phyloP scores from a whole-genome alignment of 768 basidiomycete genomes.

The Hysterangium stoloniferum region DNA sequence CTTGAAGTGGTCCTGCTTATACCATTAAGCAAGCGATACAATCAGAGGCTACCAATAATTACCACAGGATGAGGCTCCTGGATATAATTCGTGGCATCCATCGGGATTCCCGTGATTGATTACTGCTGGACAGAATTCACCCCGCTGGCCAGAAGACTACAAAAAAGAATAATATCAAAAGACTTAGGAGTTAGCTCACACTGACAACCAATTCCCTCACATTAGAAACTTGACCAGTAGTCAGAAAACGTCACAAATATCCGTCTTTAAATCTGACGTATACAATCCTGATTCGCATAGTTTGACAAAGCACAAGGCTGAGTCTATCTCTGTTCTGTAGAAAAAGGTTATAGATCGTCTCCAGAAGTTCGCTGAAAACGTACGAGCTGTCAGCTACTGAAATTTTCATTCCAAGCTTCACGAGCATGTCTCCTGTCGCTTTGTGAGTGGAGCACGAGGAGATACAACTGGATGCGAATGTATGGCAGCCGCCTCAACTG shows the following conservation, averaged over 20 bases:
- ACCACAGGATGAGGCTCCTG: background rate
- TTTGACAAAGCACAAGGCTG: slow-evolving; percentile 9
- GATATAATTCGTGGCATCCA: background rate
- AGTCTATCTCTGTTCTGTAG: slow-evolving; percentile 17
- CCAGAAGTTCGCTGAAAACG: background rate
- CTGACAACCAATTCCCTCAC: slow-evolving; percentile 16
- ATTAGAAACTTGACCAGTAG: slow-evolving; percentile 1
- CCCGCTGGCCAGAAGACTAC: background rate
- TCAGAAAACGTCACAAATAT: slow-evolving; percentile 2
- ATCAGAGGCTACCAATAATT: too few relatives aligned
- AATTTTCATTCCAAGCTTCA: slow-evolving; percentile 2
- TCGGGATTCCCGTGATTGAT: background rate
- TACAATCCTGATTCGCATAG: background rate
- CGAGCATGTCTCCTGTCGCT: slow-evolving; percentile 7
- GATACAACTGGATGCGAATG: slow-evolving; percentile 11
- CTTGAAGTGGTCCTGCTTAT: too few relatives aligned
- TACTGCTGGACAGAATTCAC: background rate
- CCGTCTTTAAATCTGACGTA: slow-evolving; percentile 2
- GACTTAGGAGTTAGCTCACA: slow-evolving; percentile 9
- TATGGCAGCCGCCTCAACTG: background rate
- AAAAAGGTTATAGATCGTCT: background rate
- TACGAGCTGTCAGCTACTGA: slow-evolving; percentile 9
- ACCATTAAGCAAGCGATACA: too few relatives aligned
- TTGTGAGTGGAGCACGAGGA: slow-evolving; percentile 15
- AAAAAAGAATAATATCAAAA: background rate